Evolutionary conservation across 2,329 filamentous ascomycete genomes (phyloP).

Genomic region (Trichothecium sympodiale): DNA sequence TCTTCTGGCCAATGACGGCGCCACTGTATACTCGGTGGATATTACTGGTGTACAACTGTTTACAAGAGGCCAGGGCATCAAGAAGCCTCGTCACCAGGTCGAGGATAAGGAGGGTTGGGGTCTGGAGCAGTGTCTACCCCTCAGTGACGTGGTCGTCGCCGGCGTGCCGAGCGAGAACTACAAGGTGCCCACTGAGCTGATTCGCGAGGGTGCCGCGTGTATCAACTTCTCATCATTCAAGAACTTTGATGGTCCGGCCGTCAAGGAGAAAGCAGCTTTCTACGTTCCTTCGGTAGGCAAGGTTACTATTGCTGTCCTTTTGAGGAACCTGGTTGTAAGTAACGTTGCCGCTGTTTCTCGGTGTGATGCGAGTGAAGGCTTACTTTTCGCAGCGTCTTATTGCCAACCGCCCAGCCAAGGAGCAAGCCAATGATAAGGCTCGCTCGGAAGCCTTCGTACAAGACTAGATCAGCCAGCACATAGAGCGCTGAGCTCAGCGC

Average conservation of each 20-base stretch:
- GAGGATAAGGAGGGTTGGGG: slow-evolving; percentile 71
- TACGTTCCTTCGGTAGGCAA: slow-evolving; percentile 97
- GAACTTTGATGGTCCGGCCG: slow-evolving; percentile 75
- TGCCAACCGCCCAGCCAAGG: slow-evolving; percentile 33
- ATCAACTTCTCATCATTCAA: slow-evolving; percentile 96
- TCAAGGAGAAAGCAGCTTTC: slow-evolving; percentile 93
- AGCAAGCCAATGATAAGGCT: slow-evolving; percentile 10
- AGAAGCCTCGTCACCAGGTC: slow-evolving; percentile 77
- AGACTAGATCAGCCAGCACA: neutral
- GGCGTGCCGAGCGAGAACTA: slow-evolving; percentile 81
- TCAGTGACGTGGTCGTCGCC: slow-evolving; percentile 90
- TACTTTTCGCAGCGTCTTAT: slow-evolving; percentile 33
- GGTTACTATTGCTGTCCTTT: slow-evolving; percentile 85
- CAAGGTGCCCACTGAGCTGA: slow-evolving; percentile 75
- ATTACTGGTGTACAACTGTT: slow-evolving; percentile 86
- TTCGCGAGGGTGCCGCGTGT: slow-evolving; percentile 90
- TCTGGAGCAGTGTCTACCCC: slow-evolving; percentile 68
- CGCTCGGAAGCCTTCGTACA: neutral
- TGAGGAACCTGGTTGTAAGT: slow-evolving; percentile 80
- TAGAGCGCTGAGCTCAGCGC: neutral
- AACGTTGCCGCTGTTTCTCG: neutral
- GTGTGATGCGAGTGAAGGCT: slow-evolving; percentile 9
- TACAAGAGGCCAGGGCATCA: slow-evolving; percentile 77
- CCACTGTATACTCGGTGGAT: slow-evolving; percentile 90
- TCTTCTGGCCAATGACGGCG: slow-evolving; percentile 89